Evolutionary conservation across 352 stramenopile species (phyloP), one percentile per base, ranked within the genome.

Genomic region (Hyaloperonospora arabidopsidis): DNA sequence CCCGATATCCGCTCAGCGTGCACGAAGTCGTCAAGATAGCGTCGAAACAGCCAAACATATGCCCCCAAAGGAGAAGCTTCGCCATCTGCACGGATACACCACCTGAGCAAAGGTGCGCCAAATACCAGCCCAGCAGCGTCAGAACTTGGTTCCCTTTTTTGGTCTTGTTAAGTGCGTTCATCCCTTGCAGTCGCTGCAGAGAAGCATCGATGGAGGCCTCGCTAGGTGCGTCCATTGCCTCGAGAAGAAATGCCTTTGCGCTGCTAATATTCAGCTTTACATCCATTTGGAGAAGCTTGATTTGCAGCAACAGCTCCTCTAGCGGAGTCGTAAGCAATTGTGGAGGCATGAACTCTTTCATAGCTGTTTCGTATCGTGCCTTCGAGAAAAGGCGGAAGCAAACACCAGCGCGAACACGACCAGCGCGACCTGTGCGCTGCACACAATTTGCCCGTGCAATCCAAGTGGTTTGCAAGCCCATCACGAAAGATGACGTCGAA

Each of bases 171-270:
- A 93, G 62, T 6, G 82, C 82, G 8, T 82, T 77, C 59, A 98
- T 89, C 29, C 83, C 71, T 44, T 79, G 63, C 17, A 98, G 65
- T 1, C 94, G 72, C 28, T 94, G 79, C 12, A 98, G 67, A 14
- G 93, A 90, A 43, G 87, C 89, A 49, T 96, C 78, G 34, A 98
- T 93, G 3, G 87, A 76, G 2, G 86, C 77, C n/a, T 88, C 75
- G 11, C 77, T 87, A 0, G 96, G 96, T 14, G 96, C 87, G 52
- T 98, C 86, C 51, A 98, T 87, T 10, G 93, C 95, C 28, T 95
- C 75, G 19, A 79, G 54, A 19, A 98, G 62, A 55, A 99, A 98
- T 17, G 72, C 65, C 54, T 86, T 87, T 13, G 74, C 72, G 41
- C 84, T 67, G 25, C 61, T 56, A 43, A 89, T 86, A 32, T 80